Base-by-base conservation (phyloP, 768 basidiomycete genomes). In the Pleurotus tuoliensis region DNA sequence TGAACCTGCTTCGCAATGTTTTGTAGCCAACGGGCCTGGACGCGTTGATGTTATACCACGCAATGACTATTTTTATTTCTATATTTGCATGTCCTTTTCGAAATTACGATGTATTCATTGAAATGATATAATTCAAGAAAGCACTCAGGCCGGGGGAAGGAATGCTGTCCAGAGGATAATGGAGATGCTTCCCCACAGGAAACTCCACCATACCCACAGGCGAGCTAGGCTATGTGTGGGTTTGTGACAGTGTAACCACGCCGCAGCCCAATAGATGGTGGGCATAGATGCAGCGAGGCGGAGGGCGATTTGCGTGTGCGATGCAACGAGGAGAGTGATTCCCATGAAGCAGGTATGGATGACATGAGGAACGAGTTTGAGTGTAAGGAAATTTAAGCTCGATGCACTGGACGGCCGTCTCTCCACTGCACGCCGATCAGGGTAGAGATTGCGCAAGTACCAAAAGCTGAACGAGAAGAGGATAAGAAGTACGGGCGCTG, bases 291-390 rank as follows among this genome's bases (percentile, higher is more conserved):
- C 80, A 18, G 84, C 83, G 11, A 89, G 75, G 5, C 95, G 87
- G 1, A 98, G 81, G 16, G 85, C 74, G 59, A 98, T 97, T 67
- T 97, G 96, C 2, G 86, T 87, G 63, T 98, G 92, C 0, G 93
- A 90, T 15, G 82, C 81, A 66, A 94, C 83, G 12, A 94, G 74
- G 15, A 97, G 73, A 39, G 88, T 72, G 39, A 76, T 66, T n/a
- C 79, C 77, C 51, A 90, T 71, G 49, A 82, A 63, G 27, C 87
- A 65, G 9, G 90, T 83, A 62, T 96, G 88, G 12, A 97, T 71
- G 5, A 86, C 84, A 67, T 94, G 86, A 1, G 92, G 89, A 0
- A 84, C 72, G 46, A 90, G 66, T 5, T 77, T 66, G 0, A 70
- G 67, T 2, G 70, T 61, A 41, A 75, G 71, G 59, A 82, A 76